Evolutionary conservation across 768 basidiomycete species (phyloP).

Genomic region (Rhizopogon sp.): DNA sequence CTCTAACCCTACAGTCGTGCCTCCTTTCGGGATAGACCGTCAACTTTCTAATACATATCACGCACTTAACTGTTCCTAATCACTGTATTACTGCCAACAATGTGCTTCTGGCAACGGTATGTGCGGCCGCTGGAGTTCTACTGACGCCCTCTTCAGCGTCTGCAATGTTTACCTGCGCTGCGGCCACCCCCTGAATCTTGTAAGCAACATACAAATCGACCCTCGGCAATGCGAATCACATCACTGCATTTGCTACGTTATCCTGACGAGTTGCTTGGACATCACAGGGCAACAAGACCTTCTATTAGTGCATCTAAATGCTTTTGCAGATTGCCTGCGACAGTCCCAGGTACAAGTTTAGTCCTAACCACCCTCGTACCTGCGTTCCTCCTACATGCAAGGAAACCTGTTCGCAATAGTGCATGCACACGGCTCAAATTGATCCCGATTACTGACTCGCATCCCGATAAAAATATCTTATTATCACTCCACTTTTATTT

Average conservation of each 20-base stretch:
- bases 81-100: conserved; percentile 15
- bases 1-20: no score
- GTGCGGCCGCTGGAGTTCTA: conserved; percentile 12
- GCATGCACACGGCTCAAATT: conserved; percentile 11
- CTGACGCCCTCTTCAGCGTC: conserved; percentile 28
- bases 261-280: conserved; percentile 35
- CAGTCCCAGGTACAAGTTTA: conserved; percentile 46
- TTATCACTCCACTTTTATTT: not conserved
- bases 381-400: conserved; percentile 41
- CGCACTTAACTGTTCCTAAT: conserved; percentile 6
- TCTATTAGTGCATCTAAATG: conserved; percentile 3
- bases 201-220: conserved; percentile 17
- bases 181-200: conserved; percentile 42
- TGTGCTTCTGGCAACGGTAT: conserved; percentile 56
- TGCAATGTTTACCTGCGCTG: conserved; percentile 45
- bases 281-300: not conserved
- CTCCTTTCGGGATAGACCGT: no score
- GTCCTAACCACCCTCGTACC: conserved; percentile 41
- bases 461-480: not conserved
- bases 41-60: conserved; percentile 2
- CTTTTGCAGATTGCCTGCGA: conserved; percentile 40
- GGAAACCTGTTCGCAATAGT: conserved; percentile 48
- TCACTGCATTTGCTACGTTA: conserved; percentile 4
- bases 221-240: not conserved
- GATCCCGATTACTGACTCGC: not conserved